phyloP scores from a whole-genome alignment of 352 stramenopile genomes.

The Thalassiosira sp. region DNA sequence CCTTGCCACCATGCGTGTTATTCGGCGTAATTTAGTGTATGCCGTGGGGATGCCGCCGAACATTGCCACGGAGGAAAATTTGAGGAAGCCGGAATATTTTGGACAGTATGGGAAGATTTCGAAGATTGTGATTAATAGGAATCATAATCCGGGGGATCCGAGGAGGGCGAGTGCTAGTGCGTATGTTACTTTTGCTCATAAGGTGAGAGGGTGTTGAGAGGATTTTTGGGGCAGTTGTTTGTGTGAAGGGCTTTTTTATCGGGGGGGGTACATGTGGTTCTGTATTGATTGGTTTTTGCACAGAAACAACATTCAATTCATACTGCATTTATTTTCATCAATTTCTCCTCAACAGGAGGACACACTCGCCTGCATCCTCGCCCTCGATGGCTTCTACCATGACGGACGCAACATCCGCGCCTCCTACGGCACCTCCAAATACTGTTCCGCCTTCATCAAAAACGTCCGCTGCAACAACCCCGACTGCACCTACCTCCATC shows the following conservation, averaged over 20 bases:
- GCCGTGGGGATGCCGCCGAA: conserved; percentile 77
- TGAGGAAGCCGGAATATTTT: conserved; percentile 82
- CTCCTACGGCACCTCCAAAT: conserved; percentile 84
- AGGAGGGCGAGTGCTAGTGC: conserved; percentile 74
- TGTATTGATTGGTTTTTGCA: too few species aligned
- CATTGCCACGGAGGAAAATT: conserved; percentile 75
- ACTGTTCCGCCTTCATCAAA: conserved; percentile 85
- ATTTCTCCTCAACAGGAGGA: conserved; percentile 78
- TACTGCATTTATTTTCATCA: background rate
- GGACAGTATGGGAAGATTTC: conserved; percentile 84
- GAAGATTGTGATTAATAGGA: conserved; percentile 85
- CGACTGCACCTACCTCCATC: conserved; percentile 83
- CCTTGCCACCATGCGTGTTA: conserved; percentile 83
- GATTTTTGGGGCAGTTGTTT: background rate
- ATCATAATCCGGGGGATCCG: conserved; percentile 69
- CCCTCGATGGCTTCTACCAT: conserved; percentile 81
- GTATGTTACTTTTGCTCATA: conserved; percentile 84
- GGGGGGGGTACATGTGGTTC: too few species aligned
- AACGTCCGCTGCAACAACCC: conserved; percentile 84
- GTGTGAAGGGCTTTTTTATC: too few species aligned
- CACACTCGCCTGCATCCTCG: conserved; percentile 81
- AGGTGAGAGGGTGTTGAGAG: conserved; percentile 51
- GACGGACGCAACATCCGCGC: conserved; percentile 78
- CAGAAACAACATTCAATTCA: too few species aligned
- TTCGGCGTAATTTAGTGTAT: conserved; percentile 84